These are phyloP conservation scores for Coprinopsis cinerea DNA, from an alignment of 768 basidiomycete species.

Conservation along the genomic window DNA sequence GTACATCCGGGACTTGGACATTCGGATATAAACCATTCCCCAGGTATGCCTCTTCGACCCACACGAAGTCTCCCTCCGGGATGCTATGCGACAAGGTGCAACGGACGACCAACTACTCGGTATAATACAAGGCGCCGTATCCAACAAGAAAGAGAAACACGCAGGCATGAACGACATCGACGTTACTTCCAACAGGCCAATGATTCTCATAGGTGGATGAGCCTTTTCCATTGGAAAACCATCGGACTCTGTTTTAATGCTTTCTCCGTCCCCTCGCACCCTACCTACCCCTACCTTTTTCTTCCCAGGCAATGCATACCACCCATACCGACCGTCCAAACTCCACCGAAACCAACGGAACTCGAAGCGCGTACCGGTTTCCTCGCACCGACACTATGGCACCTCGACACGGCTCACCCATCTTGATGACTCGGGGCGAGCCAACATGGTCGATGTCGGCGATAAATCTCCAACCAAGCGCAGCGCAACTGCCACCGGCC, in stretches of 20 bases:
- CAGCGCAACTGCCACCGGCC: constrained; percentile 68
- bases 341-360: not conserved
- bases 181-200: constrained; percentile 71
- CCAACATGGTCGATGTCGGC: constrained; percentile 81
- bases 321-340: too few species aligned
- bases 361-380: not conserved
- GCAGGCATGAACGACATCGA: constrained; percentile 81
- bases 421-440: constrained; percentile 61
- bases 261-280: too few species aligned
- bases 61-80: constrained; percentile 76
- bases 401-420: constrained; percentile 51
- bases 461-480: constrained; percentile 57
- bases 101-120: constrained; percentile 56
- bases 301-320: not conserved
- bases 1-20: not conserved
- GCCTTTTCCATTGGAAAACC: constrained; percentile 25
- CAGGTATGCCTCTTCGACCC: constrained; percentile 88
- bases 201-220: constrained; percentile 95
- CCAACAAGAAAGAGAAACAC: constrained; percentile 74
- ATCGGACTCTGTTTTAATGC: not conserved
- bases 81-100: constrained; percentile 60
- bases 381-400: constrained; percentile 19
- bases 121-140: constrained; percentile 59
- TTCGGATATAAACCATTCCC: constrained; percentile 3
- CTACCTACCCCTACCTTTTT: not conserved